A percentile compares a stretch with the other conserved stretches of the same genome.
Conservation (phyloP, 2,329 filamentous ascomycete genomes). For the Talaromyces verruculosus region DNA sequence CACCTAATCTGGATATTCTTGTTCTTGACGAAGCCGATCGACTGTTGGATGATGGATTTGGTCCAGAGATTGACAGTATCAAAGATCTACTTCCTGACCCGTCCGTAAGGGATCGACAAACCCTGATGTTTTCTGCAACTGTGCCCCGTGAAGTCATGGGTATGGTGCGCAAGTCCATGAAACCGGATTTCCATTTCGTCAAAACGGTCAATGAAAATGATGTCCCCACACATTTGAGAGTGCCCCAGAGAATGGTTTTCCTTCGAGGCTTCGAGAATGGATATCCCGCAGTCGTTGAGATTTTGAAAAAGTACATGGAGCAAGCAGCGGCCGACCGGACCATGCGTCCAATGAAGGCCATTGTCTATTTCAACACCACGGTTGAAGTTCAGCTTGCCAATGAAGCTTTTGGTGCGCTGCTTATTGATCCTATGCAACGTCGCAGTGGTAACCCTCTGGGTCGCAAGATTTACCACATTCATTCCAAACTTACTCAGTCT, state of each 20-base stretch:
- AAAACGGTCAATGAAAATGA: slow-evolving; percentile 85
- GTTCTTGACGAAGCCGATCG: slow-evolving; percentile 69
- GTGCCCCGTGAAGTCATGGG: slow-evolving; percentile 79
- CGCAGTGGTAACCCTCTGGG: slow-evolving; percentile 34
- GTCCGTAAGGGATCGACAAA: slow-evolving; percentile 70
- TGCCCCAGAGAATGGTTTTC: slow-evolving; percentile 75
- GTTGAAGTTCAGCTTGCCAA: slow-evolving; percentile 66
- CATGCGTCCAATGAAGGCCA: slow-evolving; percentile 81
- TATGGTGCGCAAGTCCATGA: slow-evolving; percentile 75
- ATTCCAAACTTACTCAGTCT: slow-evolving; percentile 71
- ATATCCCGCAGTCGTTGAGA: slow-evolving; percentile 73
- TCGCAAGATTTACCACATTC: slow-evolving; percentile 61
- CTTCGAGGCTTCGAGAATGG: slow-evolving; percentile 71
- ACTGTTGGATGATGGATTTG: slow-evolving; percentile 67
- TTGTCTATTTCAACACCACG: slow-evolving; percentile 85
- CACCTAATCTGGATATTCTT: slow-evolving; percentile 59
- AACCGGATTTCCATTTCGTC: slow-evolving; percentile 81
- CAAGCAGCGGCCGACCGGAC: slow-evolving; percentile 39
- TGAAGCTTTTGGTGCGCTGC: slow-evolving; percentile 57
- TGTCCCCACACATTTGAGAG: slow-evolving; percentile 75
- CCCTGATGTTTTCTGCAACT: slow-evolving; percentile 92
- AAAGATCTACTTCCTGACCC: slow-evolving; percentile 62
- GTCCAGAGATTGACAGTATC: slow-evolving; percentile 64
- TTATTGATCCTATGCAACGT: slow-evolving; percentile 33
- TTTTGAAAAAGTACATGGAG: slow-evolving; percentile 62